Conservation (phyloP, 2,329 filamentous ascomycete genomes). For the Nothomitra cinnamomea region DNA sequence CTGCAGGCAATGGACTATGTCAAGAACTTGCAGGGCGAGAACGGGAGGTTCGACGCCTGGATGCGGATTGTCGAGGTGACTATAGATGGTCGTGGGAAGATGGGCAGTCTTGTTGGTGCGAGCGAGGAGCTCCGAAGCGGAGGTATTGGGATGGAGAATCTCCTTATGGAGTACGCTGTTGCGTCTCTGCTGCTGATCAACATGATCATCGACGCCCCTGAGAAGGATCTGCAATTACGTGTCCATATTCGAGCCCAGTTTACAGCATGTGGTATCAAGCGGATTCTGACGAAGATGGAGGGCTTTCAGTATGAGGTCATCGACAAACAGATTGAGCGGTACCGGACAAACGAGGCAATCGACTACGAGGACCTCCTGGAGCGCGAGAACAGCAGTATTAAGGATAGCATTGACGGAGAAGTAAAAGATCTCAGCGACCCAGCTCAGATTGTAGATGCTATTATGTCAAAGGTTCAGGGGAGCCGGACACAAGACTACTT, state of each 20-base stretch:
- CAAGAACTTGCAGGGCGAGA: constrained; percentile 75
- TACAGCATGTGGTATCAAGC: constrained; percentile 85
- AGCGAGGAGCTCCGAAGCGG: constrained; percentile 92
- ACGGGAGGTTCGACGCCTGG: constrained; percentile 93
- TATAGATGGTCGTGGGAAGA: constrained; percentile 90
- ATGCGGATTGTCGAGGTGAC: constrained; percentile 97
- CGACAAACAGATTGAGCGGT: constrained; percentile 93
- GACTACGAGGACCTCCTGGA: constrained; percentile 97
- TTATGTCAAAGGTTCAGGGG: constrained; percentile 67
- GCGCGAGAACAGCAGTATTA: constrained; percentile 74
- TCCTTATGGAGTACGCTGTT: constrained; percentile 97
- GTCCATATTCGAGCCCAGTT: constrained; percentile 94
- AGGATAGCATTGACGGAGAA: constrained; percentile 72
- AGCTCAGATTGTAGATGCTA: constrained; percentile 83
- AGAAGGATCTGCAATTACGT: constrained; percentile 74
- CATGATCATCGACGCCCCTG: constrained; percentile 84
- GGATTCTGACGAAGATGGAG: constrained; percentile 92
- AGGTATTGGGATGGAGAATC: constrained; percentile 95
- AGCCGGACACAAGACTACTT: constrained; percentile 90
- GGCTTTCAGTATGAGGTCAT: constrained; percentile 96
- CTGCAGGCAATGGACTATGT: constrained; percentile 85
- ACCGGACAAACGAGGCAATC: constrained; percentile 84
- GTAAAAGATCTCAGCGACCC: constrained; percentile 87
- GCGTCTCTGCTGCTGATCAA: constrained; percentile 90
- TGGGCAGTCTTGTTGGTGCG: constrained; percentile 92